Conservation (phyloP, 139 green algal genomes). For the Pleodorina starrii region DNA sequence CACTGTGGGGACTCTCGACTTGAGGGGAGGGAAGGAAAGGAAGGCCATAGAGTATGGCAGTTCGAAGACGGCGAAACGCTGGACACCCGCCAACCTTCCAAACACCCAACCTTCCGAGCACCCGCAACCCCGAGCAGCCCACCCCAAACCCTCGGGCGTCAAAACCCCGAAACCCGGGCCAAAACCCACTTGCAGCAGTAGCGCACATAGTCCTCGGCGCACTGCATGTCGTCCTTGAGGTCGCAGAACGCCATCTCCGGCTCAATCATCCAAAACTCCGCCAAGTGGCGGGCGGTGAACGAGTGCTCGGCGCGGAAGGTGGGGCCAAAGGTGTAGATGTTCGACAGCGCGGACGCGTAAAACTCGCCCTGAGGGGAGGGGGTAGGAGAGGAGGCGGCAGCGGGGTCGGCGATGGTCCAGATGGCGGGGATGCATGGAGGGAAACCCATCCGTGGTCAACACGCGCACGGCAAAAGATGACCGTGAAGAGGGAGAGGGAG, state of each 20-base stretch:
- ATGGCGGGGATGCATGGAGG: too few species aligned
- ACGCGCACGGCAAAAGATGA: too few species aligned
- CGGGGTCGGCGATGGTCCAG: too few species aligned
- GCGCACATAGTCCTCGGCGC: constrained; percentile 92
- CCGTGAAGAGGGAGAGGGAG: too few species aligned
- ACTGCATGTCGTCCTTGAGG: constrained; percentile 95
- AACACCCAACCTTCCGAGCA: too few species aligned
- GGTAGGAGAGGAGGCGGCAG: too few species aligned
- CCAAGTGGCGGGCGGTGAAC: constrained; percentile 95
- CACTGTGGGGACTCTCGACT: too few species aligned
- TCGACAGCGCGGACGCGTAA: constrained; percentile 90
- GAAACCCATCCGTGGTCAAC: too few species aligned
- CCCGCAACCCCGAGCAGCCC: too few species aligned
- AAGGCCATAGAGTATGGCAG: neutral
- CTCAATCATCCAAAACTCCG: constrained; percentile 99
- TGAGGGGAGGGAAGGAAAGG: neutral
- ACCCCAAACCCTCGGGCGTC: too few species aligned
- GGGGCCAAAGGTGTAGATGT: constrained; percentile 95
- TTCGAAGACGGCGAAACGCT: neutral
- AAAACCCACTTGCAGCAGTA: constrained; percentile 88
- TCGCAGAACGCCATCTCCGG: constrained; percentile 97
- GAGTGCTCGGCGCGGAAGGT: constrained; percentile 97
- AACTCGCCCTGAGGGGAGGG: constrained; percentile 83
- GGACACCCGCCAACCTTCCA: neutral
- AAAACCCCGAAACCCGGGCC: too few species aligned